Evolutionary conservation across 305 asterid species (phyloP).

Genomic region (Fraxinus latifolia): DNA sequence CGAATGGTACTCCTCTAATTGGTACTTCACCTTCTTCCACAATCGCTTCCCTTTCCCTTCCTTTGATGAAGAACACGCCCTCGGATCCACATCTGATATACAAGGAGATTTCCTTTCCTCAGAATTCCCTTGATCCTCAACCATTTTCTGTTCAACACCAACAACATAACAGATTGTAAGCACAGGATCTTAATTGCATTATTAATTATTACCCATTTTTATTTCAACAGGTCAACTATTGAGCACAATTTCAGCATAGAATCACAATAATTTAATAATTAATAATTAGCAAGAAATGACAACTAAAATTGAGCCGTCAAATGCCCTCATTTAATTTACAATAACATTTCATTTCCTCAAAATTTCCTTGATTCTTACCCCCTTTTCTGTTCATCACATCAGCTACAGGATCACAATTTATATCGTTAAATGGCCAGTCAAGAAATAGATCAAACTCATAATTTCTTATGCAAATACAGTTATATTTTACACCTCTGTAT

Average conservation of each 20-base stretch:
- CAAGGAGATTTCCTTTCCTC: conserved; percentile 20
- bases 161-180: conserved; percentile 1
- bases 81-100: conserved; percentile 37
- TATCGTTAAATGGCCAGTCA: neutral
- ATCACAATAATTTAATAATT: neutral
- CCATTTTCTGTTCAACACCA: conserved; percentile 44
- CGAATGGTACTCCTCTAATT: conserved; percentile 88
- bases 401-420: neutral
- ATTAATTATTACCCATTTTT: conserved; percentile 42
- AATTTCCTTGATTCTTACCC: neutral
- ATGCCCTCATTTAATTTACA: neutral
- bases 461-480: neutral
- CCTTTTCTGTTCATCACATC: neutral
- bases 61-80: conserved; percentile 20
- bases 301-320: neutral
- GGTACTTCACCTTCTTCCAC: conserved; percentile 93
- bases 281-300: neutral
- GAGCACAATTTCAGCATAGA: conserved; percentile 7
- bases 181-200: neutral
- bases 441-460: neutral
- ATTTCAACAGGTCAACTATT: neutral
- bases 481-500: neutral
- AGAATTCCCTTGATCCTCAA: conserved; percentile 31
- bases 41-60: conserved; percentile 71
- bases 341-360: neutral